These are phyloP conservation scores for Corylus avellana DNA, from an alignment of 306 rosid genomes.

Conservation along the genomic window DNA sequence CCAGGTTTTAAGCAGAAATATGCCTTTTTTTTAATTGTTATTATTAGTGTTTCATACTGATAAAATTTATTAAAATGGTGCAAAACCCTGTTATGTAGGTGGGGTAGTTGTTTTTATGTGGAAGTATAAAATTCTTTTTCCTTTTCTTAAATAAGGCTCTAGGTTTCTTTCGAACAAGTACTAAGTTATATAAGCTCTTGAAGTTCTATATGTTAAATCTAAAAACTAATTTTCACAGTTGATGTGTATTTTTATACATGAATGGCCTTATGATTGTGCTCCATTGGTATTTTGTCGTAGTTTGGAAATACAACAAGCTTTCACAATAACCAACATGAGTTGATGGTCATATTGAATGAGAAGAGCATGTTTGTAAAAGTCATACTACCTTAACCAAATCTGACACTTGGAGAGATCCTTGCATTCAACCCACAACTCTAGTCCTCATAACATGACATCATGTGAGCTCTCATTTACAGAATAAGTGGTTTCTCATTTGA, in stretches of 20 bases:
- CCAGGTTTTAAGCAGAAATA: neutral
- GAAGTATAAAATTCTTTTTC: neutral
- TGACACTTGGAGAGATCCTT: neutral
- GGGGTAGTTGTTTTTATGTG: neutral
- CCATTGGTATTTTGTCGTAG: neutral
- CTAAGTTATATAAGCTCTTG: too few relatives aligned
- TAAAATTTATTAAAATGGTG: neutral
- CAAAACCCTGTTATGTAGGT: neutral
- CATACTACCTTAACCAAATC: neutral
- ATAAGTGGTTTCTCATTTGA: neutral
- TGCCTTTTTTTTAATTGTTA: too few relatives aligned
- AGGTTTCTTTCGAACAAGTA: neutral
- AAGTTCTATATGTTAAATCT: too few relatives aligned
- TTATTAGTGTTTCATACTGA: neutral
- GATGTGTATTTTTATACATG: neutral
- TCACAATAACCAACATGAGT: neutral
- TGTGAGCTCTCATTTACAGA: neutral
- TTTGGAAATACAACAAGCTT: neutral
- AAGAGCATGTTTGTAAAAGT: neutral
- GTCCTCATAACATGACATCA: neutral
- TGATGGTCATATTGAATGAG: neutral
- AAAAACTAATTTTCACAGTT: neutral
- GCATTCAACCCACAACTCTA: neutral
- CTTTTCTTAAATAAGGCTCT: neutral
- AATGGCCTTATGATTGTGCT: neutral